Base-by-base conservation (phyloP, 1,284 basidiomycete species). In the Pseudozyma sp. region DNA sequence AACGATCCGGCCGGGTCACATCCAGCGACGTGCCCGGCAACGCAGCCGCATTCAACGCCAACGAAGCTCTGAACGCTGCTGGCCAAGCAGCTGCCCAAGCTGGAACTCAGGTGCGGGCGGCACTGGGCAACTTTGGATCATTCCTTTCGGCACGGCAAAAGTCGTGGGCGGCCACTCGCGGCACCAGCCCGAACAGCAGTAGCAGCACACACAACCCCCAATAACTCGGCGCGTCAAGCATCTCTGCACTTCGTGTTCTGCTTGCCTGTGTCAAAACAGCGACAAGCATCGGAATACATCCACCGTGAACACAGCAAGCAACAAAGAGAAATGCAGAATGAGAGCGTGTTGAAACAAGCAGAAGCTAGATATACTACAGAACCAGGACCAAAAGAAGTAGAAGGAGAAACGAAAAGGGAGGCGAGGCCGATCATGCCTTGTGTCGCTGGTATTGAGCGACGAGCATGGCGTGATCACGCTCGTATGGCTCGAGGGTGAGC, bases 401-500 rank as follows among this genome's bases (percentile, higher is more conserved):
- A 48, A 37, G 37, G 42, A 52, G 59, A 52, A 45, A 58, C 17
- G 48, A 57, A 55, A 24, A 51, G 30, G 24, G 57, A 46, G 35
- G 40, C 34, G 31, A 34, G 33, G 46, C 44, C 35, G 42, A 37
- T 48, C 58, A 75, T 63, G 63, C 72, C 72, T 70, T 75, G 72
- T 75, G 59, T n/a, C 81, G 71, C 68, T 82, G 81, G 68, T 83
- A 83, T 58, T 82, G 74, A 16, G 81, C 80, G 47, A 81, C 81
- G 19, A 83, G 76, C 80, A 83, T 82, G 60, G 73, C 78, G 77
- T 79, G 78, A 68, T 79, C 81, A 67, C 84, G 74, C 76, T 85
- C 85, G 73, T 85, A 85, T 48, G 85, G 84, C 80, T 86, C 84
- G 14, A 86, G 78, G 4, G 94, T 95, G 10, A 97, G 90, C 87